Base-by-base conservation (phyloP, 2,329 filamentous ascomycete species). In the Cladosporium sp. region DNA sequence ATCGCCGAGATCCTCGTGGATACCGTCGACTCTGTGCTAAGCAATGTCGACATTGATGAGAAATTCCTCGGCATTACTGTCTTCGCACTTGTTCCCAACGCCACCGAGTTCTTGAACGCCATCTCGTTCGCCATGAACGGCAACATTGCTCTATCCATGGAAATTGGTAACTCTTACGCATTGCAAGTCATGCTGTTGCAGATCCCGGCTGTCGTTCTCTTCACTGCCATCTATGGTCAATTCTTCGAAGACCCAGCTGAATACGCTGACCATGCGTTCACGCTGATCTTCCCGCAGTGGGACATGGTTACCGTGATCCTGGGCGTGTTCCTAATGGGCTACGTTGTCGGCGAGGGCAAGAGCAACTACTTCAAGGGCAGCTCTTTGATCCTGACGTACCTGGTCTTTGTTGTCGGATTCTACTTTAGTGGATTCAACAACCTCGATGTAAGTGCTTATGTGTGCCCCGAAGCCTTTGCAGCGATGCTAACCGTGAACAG, bases 321-420 rank as follows among this genome's bases (percentile, higher is more conserved):
- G 18, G 97, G 94, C 74, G 93, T 99, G 21, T 97, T 99, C 82
- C 82, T 99, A 65, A 87, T 99, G 71, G 97, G 93, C 74, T 97
- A 98, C 83, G 94, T 99, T 84, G 96, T 98, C 73, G 92, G 94
- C 61, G 95, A 99, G 80, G 95, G 95, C 49, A 99, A 99, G 87
- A 98, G 93, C 83, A 99, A 99, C 80, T 99, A 99, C 80, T 99
- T 99, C 87, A 99, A 99, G 82, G 95, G 95, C 61, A 96, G 92
- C 70, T 97, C 98, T 72, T 84, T 99, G 62, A 88, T 98, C 69
- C 83, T 99, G 60, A 95, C 92, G 38, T 99, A 99, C 77, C 80
- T 98, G 28, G 95, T 98, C 32, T 92, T 99, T 59, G 83, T 97
- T 32, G 87, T 92, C 54, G 95, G 95, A 1, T 99, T 96, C 82